Conservation (phyloP, 805 yeast species). For the Cyberlindnera veronae region DNA sequence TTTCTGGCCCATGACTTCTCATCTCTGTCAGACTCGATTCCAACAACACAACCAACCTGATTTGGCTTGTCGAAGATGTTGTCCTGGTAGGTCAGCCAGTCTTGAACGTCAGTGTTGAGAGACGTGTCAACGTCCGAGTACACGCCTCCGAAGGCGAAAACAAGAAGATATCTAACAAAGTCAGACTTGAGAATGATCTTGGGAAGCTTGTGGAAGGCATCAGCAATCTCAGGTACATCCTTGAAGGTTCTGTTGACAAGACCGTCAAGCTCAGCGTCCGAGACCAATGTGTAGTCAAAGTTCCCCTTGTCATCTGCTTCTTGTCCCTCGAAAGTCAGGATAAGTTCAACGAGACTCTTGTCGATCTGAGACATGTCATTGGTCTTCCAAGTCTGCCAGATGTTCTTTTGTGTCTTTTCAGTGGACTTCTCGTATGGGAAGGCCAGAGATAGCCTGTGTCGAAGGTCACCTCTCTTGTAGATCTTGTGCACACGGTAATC, state of each 20-base stretch:
- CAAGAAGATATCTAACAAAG: conserved; percentile 81
- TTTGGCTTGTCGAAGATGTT: conserved; percentile 21
- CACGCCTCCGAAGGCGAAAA: conserved; percentile 72
- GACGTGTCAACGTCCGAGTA: conserved; percentile 60
- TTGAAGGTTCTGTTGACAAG: conserved; percentile 33
- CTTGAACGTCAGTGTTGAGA: conserved; percentile 51
- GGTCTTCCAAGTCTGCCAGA: conserved; percentile 50
- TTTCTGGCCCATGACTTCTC: conserved; percentile 50
- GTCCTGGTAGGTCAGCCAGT: conserved; percentile 46
- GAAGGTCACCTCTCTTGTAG: conserved; percentile 9
- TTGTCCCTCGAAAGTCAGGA: conserved; percentile 9
- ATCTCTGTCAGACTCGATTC: conserved; percentile 50
- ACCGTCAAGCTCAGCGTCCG: conserved; percentile 34
- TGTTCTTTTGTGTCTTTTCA: conserved; percentile 34
- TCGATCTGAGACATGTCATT: conserved; percentile 8
- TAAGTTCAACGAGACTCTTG: conserved; percentile 6
- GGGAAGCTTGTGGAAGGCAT: conserved; percentile 77
- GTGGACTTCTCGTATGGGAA: conserved; percentile 17
- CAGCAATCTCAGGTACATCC: conserved; percentile 64
- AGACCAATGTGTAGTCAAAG: conserved; percentile 12
- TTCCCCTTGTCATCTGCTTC: conserved; percentile 3
- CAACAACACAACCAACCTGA: conserved; percentile 49
- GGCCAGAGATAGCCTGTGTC: conserved; percentile 10
- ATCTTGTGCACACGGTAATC: conserved; percentile 11
- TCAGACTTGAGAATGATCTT: conserved; percentile 83